Conservation (phyloP, 1,139 yeast genomes). For the Yamadazyma siamensis region DNA sequence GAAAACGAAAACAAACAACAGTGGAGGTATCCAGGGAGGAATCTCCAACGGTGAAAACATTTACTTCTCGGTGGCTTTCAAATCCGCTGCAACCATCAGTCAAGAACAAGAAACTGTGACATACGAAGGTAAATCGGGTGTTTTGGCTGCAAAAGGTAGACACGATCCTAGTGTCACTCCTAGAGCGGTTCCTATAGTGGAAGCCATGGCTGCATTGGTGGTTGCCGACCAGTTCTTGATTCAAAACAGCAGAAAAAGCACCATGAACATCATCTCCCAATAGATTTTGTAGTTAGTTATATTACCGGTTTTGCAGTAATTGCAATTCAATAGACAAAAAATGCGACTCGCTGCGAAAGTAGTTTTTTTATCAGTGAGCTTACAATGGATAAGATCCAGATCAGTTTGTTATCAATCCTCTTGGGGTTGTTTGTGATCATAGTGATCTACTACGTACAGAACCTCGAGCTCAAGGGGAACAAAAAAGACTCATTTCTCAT, state of each 20-base stretch:
- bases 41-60: slow-evolving; percentile 94
- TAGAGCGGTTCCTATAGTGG: slow-evolving; percentile 97
- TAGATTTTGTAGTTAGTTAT: no score
- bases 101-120: slow-evolving; percentile 87
- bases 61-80: slow-evolving; percentile 92
- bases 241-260: slow-evolving; percentile 76
- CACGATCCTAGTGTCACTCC: slow-evolving; percentile 99
- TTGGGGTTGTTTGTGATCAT: slow-evolving; percentile 23
- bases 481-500: slow-evolving; percentile 58
- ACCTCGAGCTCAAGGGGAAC: slow-evolving; percentile 18
- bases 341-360: no score
- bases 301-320: no score
- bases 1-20: slow-evolving; percentile 84
- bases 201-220: slow-evolving; percentile 95
- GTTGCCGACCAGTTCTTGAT: slow-evolving; percentile 81
- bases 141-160: slow-evolving; percentile 93
- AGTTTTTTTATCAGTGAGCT: no score
- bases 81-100: slow-evolving; percentile 95
- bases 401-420: slow-evolving; percentile 19
- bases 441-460: slow-evolving; percentile 22
- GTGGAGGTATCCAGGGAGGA: slow-evolving; percentile 99
- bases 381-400: slow-evolving; percentile 29
- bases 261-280: no score
- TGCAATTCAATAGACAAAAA: no score
- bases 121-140: slow-evolving; percentile 83